Percentiles rank a stretch among this genome's conserved stretches.
Evolutionary conservation across 345 rosid genomes (phyloP).

Genomic region (Nasturtium officinale): DNA sequence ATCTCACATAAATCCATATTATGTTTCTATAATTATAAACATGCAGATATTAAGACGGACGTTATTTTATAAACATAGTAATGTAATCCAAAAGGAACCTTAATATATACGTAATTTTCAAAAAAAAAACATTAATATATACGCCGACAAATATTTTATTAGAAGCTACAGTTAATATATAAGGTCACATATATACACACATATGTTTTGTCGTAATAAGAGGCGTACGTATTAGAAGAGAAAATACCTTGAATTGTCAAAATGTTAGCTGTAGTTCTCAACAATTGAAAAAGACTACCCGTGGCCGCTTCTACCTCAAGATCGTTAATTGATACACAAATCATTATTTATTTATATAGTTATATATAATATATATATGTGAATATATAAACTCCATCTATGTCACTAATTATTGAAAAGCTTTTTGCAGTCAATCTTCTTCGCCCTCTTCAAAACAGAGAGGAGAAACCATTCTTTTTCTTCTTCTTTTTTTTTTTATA

Average conservation of each 20-base stretch:
- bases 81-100: conserved; percentile 52
- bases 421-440: conserved; percentile 33
- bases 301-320: conserved; percentile 61
- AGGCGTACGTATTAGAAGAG: conserved; percentile 20
- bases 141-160: conserved; percentile 47
- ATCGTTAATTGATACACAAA: conserved; percentile 40
- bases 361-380: conserved; percentile 7
- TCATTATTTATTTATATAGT: conserved; percentile 27
- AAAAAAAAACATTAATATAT: conserved; percentile 52
- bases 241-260: conserved; percentile 58
- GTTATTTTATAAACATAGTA: conserved; percentile 29
- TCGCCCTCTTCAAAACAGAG: conserved; percentile 24
- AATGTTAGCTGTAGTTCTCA: conserved; percentile 81
- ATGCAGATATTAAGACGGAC: conserved; percentile 36
- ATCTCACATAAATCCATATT: conserved; percentile 40
- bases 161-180: conserved; percentile 4
- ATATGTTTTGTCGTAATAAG: conserved; percentile 9
- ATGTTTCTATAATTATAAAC: conserved; percentile 25
- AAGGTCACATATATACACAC: neutral
- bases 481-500: no score
- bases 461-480: conserved; percentile 3
- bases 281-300: conserved; percentile 43
- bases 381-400: conserved; percentile 39
- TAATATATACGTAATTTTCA: conserved; percentile 47
- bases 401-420: conserved; percentile 40